Percentiles rank a stretch among this genome's conserved stretches.
These are phyloP conservation scores for Evernia prunastri DNA, from an alignment of 495 filamentous ascomycete genomes.

Conservation along the genomic window DNA sequence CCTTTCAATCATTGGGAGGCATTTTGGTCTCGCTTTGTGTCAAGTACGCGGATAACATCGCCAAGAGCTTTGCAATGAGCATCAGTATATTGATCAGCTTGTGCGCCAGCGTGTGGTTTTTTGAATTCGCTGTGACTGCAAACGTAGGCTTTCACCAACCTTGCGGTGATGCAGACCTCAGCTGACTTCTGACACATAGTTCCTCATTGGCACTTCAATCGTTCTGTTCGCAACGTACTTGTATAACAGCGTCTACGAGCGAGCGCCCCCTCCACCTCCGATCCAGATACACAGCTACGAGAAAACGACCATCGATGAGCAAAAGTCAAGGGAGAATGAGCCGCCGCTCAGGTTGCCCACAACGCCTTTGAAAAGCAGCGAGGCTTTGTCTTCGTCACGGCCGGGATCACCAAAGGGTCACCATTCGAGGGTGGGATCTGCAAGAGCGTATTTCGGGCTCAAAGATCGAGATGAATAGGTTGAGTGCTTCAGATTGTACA, in stretches of 20 bases:
- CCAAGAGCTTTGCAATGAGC: constrained; percentile 86
- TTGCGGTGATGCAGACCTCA: constrained; percentile 10
- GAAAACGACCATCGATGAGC: constrained; percentile 55
- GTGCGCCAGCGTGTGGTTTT: constrained; percentile 75
- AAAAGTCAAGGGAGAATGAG: constrained; percentile 32
- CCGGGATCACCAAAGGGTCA: constrained; percentile 57
- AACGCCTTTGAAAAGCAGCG: constrained; percentile 43
- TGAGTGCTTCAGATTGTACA: constrained; percentile 4
- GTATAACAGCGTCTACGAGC: constrained; percentile 53
- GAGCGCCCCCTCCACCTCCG: constrained; percentile 55
- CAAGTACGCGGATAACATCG: constrained; percentile 80
- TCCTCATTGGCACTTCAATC: constrained; percentile 66
- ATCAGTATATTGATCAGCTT: constrained; percentile 83
- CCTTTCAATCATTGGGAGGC: constrained; percentile 76
- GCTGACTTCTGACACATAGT: constrained; percentile 47
- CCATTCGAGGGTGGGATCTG: constrained; percentile 42
- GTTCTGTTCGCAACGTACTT: constrained; percentile 79
- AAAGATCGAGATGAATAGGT: constrained; percentile 24
- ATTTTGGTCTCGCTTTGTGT: constrained; percentile 77
- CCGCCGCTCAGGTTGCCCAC: constrained; percentile 46
- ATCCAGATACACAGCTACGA: constrained; percentile 72
- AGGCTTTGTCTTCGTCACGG: constrained; percentile 57
- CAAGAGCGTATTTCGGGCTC: constrained; percentile 26
- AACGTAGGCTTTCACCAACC: constrained; percentile 52
- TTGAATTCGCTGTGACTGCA: constrained; percentile 64